Evolutionary conservation across 2,329 filamentous ascomycete genomes (phyloP).

Genomic region (Ampelomyces quisqualis): DNA sequence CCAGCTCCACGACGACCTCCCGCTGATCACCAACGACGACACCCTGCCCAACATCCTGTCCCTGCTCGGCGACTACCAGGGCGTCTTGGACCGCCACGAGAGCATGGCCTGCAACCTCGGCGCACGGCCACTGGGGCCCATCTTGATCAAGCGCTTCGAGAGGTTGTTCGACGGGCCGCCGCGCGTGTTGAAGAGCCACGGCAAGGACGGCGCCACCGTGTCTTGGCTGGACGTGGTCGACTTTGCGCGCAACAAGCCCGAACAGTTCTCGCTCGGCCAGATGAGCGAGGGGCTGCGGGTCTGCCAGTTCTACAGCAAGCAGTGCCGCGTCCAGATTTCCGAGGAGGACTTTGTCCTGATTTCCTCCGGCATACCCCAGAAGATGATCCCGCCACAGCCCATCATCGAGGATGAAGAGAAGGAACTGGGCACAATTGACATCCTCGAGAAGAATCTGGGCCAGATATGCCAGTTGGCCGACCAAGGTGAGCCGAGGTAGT

Average conservation of each 20-base stretch:
- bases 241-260: conserved; percentile 77
- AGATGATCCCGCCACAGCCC: conserved; percentile 76
- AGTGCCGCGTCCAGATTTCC: conserved; percentile 77
- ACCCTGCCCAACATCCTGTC: conserved; percentile 71
- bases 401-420: conserved; percentile 84
- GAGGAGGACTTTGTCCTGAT: conserved; percentile 88
- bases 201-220: conserved; percentile 62
- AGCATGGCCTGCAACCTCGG: conserved; percentile 83
- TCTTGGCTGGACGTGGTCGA: conserved; percentile 85
- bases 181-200: conserved; percentile 62
- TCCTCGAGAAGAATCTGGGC: conserved; percentile 74
- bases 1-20: conserved; percentile 62
- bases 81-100: conserved; percentile 79
- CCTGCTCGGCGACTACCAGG: conserved; percentile 79
- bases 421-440: conserved; percentile 79
- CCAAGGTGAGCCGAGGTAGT: conserved; percentile 59
- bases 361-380: conserved; percentile 77
- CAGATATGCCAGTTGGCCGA: conserved; percentile 80
- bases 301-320: conserved; percentile 81
- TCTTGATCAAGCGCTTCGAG: conserved; percentile 82
- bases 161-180: conserved; percentile 81
- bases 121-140: conserved; percentile 77
- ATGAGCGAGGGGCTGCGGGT: conserved; percentile 67
- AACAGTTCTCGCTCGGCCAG: conserved; percentile 72
- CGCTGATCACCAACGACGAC: conserved; percentile 64